Percentiles rank a stretch among this genome's conserved stretches.
Conservation (phyloP, 1,284 basidiomycete species). For the Tilletia indica region DNA sequence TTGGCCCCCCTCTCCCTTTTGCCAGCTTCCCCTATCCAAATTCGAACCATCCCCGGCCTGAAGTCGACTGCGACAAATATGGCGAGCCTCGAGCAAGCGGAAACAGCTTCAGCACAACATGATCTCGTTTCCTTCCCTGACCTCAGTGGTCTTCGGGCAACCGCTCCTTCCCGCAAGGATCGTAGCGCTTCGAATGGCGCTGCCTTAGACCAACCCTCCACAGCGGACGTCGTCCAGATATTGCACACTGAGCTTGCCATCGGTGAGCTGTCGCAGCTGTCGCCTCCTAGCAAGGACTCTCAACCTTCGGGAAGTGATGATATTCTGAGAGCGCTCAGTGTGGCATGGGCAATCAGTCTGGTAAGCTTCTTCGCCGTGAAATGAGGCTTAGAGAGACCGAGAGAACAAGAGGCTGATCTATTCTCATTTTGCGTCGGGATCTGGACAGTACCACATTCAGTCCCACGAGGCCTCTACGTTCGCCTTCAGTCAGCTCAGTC, state of each 20-base stretch:
- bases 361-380: conserved; percentile 23
- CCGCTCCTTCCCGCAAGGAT: conserved; percentile 29
- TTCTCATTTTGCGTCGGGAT: not conserved
- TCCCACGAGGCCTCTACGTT: conserved; percentile 3
- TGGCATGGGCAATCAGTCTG: conserved; percentile 33
- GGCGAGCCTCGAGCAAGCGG: not conserved
- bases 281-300: not conserved
- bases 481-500: not conserved
- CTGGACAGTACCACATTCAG: not conserved
- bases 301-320: conserved; percentile 18
- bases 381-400: too few relatives aligned
- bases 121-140: conserved; percentile 40
- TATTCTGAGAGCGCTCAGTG: conserved; percentile 20
- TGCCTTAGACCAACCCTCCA: too few relatives aligned
- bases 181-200: too few relatives aligned
- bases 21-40: too few relatives aligned
- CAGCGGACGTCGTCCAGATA: conserved; percentile 20
- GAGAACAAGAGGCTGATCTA: too few relatives aligned
- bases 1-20: too few relatives aligned
- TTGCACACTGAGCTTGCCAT: conserved; percentile 20
- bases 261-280: not conserved
- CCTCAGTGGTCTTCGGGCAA: conserved; percentile 44
- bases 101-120: not conserved
- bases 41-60: not conserved
- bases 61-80: too few relatives aligned